These are phyloP conservation scores for Gynochthodes officinalis DNA, from an alignment of 257 asterid species.

Conservation along the genomic window DNA sequence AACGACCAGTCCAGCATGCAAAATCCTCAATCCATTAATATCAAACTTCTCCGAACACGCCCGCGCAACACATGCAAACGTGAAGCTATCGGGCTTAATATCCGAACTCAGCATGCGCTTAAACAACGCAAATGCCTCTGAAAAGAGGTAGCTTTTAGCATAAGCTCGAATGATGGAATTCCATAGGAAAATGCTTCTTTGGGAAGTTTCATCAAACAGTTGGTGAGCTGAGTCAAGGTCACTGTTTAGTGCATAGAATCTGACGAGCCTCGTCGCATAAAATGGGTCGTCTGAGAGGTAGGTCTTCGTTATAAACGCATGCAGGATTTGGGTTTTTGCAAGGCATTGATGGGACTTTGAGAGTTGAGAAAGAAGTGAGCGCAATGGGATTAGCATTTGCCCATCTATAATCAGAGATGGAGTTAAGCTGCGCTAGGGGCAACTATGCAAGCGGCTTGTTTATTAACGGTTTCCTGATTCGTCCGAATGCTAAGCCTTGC, in stretches of 20 bases:
- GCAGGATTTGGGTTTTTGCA: constrained; percentile 48
- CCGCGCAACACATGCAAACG: constrained; percentile 65
- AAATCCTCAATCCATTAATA: constrained; percentile 28
- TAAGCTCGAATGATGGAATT: constrained; percentile 79
- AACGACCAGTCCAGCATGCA: constrained; percentile 53
- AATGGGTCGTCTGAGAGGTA: constrained; percentile 58
- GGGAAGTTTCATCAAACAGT: constrained; percentile 67
- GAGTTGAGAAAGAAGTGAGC: constrained; percentile 41
- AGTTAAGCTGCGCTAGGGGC: too few species aligned
- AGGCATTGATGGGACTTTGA: constrained; percentile 46
- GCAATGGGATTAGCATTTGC: constrained; percentile 38
- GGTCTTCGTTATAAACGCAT: constrained; percentile 41
- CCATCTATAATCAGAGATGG: neutral
- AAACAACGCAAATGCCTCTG: constrained; percentile 49
- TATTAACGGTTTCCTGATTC: too few species aligned
- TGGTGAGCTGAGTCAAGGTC: constrained; percentile 62
- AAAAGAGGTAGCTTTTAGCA: constrained; percentile 48
- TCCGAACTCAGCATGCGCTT: constrained; percentile 46
- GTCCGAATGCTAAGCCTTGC: too few species aligned
- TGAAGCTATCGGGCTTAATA: constrained; percentile 60
- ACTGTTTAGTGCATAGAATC: constrained; percentile 56
- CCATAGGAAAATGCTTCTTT: constrained; percentile 65
- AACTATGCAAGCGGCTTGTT: too few species aligned
- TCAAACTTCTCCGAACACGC: constrained; percentile 55
- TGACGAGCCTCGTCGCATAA: constrained; percentile 53